These are phyloP conservation scores for Mycena indigotica DNA, from an alignment of 768 basidiomycete genomes.

Conservation along the genomic window DNA sequence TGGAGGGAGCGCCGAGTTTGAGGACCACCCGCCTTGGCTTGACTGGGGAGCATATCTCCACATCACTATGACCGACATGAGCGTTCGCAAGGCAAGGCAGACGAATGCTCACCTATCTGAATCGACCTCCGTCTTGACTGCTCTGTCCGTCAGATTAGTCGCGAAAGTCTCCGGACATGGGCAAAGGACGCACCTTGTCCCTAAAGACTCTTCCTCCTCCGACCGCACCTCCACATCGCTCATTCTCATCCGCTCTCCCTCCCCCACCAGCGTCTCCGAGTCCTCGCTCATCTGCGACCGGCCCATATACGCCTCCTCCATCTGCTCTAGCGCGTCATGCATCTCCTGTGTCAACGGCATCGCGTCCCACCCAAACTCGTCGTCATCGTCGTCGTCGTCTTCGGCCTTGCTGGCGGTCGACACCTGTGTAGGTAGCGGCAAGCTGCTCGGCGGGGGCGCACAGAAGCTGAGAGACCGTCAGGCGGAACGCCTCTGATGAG, in stretches of 20 bases:
- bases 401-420: no score
- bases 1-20: no score
- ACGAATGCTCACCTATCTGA: no score
- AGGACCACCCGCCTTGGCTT: no score
- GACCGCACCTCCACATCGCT: not conserved
- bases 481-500: not conserved
- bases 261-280: not conserved
- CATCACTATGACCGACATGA: no score
- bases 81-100: no score
- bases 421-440: not conserved
- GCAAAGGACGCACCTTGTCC: not conserved
- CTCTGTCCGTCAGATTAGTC: no score
- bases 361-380: conserved; percentile 1
- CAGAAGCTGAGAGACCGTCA: conserved; percentile 5
- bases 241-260: not conserved
- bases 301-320: conserved; percentile 6
- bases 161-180: no score
- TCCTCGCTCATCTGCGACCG: not conserved
- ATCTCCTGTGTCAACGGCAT: conserved; percentile 14
- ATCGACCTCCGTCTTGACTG: no score
- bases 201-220: not conserved
- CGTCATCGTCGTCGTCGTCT: not conserved
- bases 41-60: no score
- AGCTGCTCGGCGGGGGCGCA: conserved; percentile 7
- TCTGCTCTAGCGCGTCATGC: conserved; percentile 3